Percentiles rank a stretch among this genome's conserved stretches.
Evolutionary conservation across 75 land plant species (phyloP).

Genomic region (Gnetum montanum): DNA sequence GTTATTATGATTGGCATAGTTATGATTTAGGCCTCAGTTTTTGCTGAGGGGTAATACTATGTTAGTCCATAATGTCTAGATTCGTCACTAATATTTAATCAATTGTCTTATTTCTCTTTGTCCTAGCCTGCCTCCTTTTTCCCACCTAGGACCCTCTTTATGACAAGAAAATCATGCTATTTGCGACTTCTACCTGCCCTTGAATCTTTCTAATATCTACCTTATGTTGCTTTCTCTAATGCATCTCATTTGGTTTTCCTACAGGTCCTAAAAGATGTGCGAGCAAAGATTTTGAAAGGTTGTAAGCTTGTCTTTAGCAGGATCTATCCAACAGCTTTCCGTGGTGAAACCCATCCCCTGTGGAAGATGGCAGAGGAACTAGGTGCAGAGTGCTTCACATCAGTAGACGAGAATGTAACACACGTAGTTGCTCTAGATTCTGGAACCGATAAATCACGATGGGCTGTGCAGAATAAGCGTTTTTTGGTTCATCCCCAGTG

Average conservation of each 20-base stretch:
- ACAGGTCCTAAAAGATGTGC: conserved; percentile 42
- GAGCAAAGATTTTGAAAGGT: conserved; percentile 44
- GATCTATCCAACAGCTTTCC: conserved; percentile 29
- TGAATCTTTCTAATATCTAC: not conserved
- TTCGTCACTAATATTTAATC: too few species aligned
- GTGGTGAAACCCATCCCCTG: conserved; percentile 27
- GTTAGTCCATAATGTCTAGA: not conserved
- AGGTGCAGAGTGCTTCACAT: conserved; percentile 60
- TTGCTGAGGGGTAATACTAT: not conserved
- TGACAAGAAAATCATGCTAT: not conserved
- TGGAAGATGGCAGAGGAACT: conserved; percentile 74
- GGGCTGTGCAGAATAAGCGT: conserved; percentile 66
- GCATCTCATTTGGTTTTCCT: not conserved
- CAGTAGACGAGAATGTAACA: conserved; percentile 55
- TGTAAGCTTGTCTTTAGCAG: conserved; percentile 76
- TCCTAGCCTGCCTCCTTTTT: not conserved
- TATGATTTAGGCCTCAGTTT: not conserved
- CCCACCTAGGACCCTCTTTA: not conserved
- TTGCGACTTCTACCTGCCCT: not conserved
- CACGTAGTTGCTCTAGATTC: conserved; percentile 69
- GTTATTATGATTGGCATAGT: not conserved
- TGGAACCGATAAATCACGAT: conserved; percentile 68
- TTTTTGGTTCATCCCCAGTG: conserved; percentile 68
- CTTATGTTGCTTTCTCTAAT: not conserved
- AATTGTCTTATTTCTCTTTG: not conserved